Conservation (phyloP, 78 protist genomes). For the Dictyostelium intermedium region DNA sequence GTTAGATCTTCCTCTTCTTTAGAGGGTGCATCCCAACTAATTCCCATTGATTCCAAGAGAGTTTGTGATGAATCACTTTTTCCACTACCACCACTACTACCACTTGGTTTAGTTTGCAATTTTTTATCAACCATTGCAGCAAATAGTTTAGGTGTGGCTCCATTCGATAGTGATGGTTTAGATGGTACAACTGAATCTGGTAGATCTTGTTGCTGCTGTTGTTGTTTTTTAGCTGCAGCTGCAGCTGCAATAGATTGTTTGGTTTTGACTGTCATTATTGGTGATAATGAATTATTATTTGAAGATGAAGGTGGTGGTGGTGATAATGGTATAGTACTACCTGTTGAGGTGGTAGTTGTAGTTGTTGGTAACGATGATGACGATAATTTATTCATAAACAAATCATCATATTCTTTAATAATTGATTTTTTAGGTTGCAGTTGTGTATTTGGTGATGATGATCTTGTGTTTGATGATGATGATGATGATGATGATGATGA, state of each 20-base stretch:
- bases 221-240: background rate
- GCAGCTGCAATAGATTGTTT: background rate
- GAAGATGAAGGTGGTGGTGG: background rate
- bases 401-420: slow-evolving; percentile 25
- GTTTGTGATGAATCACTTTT: slow-evolving; percentile 7
- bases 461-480: background rate
- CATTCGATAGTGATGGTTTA: background rate
- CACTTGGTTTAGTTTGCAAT: background rate
- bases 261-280: background rate
- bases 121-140: slow-evolving; percentile 30
- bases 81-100: background rate
- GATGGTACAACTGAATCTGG: background rate
- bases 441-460: background rate
- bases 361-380: background rate
- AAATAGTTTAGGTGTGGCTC: slow-evolving; percentile 4
- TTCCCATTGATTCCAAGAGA: slow-evolving; percentile 2
- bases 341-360: background rate
- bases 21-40: slow-evolving; percentile 20
- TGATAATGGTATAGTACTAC: background rate
- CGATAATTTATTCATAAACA: background rate
- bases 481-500: background rate
- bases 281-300: background rate
- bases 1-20: background rate
- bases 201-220: background rate
- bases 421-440: background rate